These are phyloP conservation scores for Phyllosticta ampelicida DNA, from an alignment of 2,329 filamentous ascomycete genomes.

Conservation along the genomic window DNA sequence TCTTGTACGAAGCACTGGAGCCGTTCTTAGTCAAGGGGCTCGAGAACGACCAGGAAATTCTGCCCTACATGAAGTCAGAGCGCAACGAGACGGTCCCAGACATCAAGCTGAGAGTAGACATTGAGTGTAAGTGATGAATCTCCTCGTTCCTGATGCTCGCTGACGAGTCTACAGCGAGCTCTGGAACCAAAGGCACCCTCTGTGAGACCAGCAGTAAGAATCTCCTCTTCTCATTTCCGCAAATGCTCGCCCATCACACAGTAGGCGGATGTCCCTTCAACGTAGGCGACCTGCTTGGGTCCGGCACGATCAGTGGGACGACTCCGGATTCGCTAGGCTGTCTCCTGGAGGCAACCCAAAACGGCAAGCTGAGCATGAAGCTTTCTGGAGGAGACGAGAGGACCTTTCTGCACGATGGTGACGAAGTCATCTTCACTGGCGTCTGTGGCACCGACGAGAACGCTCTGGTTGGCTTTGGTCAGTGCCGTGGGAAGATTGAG, in stretches of 20 bases:
- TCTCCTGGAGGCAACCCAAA: conserved; percentile 60
- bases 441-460: conserved; percentile 48
- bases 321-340: conserved; percentile 51
- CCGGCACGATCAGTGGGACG: conserved; percentile 65
- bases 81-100: conserved; percentile 52
- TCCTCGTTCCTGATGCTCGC: not conserved
- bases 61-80: conserved; percentile 56
- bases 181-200: conserved; percentile 47
- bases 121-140: conserved; percentile 34
- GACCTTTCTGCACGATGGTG: conserved; percentile 63
- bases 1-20: conserved; percentile 64
- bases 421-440: conserved; percentile 56
- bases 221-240: conserved; percentile 70
- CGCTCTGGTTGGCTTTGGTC: conserved; percentile 64
- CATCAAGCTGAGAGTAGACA: conserved; percentile 56
- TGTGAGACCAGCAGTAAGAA: conserved; percentile 50
- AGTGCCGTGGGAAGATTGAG: conserved; percentile 54
- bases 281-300: conserved; percentile 64
- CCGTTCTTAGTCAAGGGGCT: conserved; percentile 50
- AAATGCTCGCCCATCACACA: conserved; percentile 73
- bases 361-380: conserved; percentile 54
- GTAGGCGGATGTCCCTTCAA: conserved; percentile 65
- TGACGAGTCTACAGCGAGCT: conserved; percentile 22
- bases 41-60: conserved; percentile 42
- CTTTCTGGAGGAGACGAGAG: conserved; percentile 56